phyloP scores from a whole-genome alignment of 2,329 filamentous ascomycete genomes.

The Venturiaceae sp. region DNA sequence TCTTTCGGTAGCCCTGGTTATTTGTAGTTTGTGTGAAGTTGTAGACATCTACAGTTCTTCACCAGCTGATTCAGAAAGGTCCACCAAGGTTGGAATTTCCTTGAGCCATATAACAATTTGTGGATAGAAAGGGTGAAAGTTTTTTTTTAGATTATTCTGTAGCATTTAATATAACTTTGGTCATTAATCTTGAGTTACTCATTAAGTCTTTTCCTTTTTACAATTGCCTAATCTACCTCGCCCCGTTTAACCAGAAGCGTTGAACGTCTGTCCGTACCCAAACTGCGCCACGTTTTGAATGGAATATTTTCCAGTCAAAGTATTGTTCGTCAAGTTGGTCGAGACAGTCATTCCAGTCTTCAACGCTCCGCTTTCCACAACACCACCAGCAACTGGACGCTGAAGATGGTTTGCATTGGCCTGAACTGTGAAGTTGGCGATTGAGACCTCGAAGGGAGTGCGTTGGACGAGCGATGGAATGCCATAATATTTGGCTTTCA shows the following conservation, averaged over 20 bases:
- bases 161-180: too few species aligned
- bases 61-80: too few species aligned
- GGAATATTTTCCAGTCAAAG: background rate
- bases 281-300: background rate
- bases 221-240: too few species aligned
- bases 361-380: constrained; percentile 47
- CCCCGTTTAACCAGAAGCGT: background rate
- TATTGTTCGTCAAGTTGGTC: background rate
- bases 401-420: constrained; percentile 50
- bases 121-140: too few species aligned
- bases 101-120: too few species aligned
- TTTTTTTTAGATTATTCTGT: too few species aligned
- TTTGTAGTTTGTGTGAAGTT: too few species aligned
- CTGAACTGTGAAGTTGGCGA: constrained; percentile 62
- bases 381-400: constrained; percentile 37
- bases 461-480: constrained; percentile 48
- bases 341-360: constrained; percentile 30
- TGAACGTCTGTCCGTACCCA: background rate
- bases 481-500: constrained; percentile 58
- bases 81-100: too few species aligned
- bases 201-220: too few species aligned
- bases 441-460: constrained; percentile 53
- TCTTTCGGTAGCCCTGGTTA: too few species aligned
- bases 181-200: too few species aligned
- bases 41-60: too few species aligned